phyloP scores from a whole-genome alignment of 139 green algal genomes.

The Chlamydomonas asymmetrica region DNA sequence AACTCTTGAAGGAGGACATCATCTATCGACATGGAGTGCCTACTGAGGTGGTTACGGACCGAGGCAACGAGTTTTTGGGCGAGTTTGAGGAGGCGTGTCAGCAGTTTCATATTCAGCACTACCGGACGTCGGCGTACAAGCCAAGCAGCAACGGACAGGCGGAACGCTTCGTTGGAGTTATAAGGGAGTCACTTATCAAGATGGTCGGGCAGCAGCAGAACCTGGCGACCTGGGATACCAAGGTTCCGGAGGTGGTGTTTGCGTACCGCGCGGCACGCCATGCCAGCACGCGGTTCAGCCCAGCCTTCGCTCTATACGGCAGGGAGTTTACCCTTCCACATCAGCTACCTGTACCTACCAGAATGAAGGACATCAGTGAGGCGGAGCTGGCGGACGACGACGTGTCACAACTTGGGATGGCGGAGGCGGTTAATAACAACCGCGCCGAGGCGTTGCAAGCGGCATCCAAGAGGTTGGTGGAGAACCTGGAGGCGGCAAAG shows the following conservation, averaged over 20 bases:
- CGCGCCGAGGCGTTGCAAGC: too few relatives aligned
- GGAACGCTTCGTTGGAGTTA: not conserved
- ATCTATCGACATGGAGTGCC: not conserved
- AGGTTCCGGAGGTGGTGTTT: not conserved
- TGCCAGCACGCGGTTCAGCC: slow-evolving; percentile 6
- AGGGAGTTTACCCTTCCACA: not conserved
- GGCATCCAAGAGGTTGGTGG: too few relatives aligned
- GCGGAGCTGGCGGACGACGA: too few relatives aligned
- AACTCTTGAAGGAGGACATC: not conserved
- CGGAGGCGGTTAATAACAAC: too few relatives aligned
- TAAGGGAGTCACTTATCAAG: not conserved
- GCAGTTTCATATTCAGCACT: not conserved
- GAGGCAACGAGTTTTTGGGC: not conserved
- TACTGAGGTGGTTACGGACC: not conserved
- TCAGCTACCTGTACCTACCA: too few relatives aligned
- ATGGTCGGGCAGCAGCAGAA: not conserved
- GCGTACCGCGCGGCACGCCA: not conserved
- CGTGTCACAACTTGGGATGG: too few relatives aligned
- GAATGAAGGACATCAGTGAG: too few relatives aligned
- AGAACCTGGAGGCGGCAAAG: too few relatives aligned
- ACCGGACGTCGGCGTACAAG: not conserved
- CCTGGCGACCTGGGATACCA: not conserved
- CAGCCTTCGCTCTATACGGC: not conserved
- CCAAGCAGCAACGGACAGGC: not conserved
- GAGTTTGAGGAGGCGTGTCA: not conserved